These are phyloP conservation scores for Alternaria postmessia DNA, from an alignment of 2,329 filamentous ascomycete genomes.

Conservation along the genomic window DNA sequence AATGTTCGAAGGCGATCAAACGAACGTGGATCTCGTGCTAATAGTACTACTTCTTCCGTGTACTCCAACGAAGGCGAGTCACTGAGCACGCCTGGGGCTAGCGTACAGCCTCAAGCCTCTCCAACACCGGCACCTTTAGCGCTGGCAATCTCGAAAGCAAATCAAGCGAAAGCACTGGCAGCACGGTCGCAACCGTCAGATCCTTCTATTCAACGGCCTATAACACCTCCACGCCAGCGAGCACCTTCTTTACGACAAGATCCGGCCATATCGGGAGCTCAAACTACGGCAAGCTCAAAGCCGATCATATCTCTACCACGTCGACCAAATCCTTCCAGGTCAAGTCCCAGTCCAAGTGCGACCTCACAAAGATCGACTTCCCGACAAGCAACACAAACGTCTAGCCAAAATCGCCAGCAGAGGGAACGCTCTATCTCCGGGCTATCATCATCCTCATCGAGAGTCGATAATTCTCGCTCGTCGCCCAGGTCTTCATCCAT, in stretches of 20 bases:
- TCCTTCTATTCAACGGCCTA: neutral
- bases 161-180: conserved; percentile 1
- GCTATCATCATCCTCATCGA: neutral
- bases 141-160: conserved; percentile 2
- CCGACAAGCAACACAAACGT: conserved; percentile 4
- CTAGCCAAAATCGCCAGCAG: neutral
- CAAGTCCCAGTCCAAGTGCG: neutral
- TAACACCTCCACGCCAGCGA: conserved; percentile 15
- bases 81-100: neutral
- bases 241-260: conserved; percentile 6
- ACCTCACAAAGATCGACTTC: conserved; percentile 4
- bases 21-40: conserved; percentile 18
- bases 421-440: conserved; percentile 16
- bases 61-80: conserved; percentile 12
- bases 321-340: neutral
- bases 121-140: conserved; percentile 10
- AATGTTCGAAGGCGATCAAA: neutral
- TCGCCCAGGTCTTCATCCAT: neutral
- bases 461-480: neutral
- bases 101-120: conserved; percentile 3
- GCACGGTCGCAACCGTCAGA: neutral
- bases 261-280: conserved; percentile 8
- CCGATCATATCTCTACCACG: neutral
- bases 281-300: neutral
- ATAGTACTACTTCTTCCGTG: conserved; percentile 5